Evolutionary conservation across 495 filamentous ascomycete genomes (phyloP), one percentile per base, ranked within the genome.

Genomic region (Tuber microsphaerosporum): DNA sequence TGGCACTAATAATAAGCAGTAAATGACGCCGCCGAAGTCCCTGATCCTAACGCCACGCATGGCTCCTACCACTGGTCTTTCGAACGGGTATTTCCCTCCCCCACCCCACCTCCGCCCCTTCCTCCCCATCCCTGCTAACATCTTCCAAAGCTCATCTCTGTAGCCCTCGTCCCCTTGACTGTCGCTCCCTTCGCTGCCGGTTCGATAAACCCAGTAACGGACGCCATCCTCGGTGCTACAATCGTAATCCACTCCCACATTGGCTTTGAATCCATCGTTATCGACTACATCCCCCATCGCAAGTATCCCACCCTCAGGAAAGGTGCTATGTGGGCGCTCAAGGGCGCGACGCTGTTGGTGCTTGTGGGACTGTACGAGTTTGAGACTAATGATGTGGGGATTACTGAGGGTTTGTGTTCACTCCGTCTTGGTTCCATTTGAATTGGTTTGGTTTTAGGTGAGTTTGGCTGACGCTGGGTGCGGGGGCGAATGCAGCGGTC

Each of bases 1-100:
- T 39, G 17, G 68, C n/a, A 65, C 71, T 75, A 42, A 76, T 37
- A 44, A n/a, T 12, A 46, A 44, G 75, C 83, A 96, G 92, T 92
- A 80, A 99, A 99, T 86, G 95, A 98, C 84, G 87, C 95, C 73
- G 91, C 88, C 69, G 89, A 88, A 41, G 83, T 97, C n/a, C 93
- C 93, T 41, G 79, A 87, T 16, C 79, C 92, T 56, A 89, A 88
- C 73, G 90, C 94, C 22, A 86, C 88, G 34, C 91, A 98, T 84
- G 96, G 95, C 73, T 94, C 92, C 84, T 98, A 98, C 88, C 95
- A 99, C 88, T 99, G 95, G 95, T 90, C 91, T 77, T 97, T 97
- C 83, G 95, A 99, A 88, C 91, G 95, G 68, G 91, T 91, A 83
- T 70, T 84, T 81, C 43, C 61, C 72, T 12, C 42, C 9, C 10